Evolutionary conservation across 106 monocot species (phyloP).

Genomic region (Platanthera zijinensis): DNA sequence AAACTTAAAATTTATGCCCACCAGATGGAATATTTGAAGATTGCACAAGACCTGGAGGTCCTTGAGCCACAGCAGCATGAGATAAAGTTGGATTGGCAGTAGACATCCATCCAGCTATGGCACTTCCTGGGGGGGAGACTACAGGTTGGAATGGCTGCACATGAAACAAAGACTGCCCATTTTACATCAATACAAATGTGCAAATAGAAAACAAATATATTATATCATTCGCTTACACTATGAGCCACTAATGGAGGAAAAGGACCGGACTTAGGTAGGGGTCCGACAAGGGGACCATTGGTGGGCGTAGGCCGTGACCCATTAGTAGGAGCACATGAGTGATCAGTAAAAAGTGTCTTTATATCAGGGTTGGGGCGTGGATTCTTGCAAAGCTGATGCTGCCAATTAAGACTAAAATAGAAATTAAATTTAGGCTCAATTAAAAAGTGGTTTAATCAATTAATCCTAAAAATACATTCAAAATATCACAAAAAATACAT

Average conservation of each 20-base stretch:
- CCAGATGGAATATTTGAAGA: slow-evolving; percentile 53
- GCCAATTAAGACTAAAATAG: slow-evolving; percentile 83
- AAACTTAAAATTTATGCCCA: slow-evolving; percentile 9
- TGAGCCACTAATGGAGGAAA: slow-evolving; percentile 81
- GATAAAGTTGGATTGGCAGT: slow-evolving; percentile 69
- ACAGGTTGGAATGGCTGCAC: slow-evolving; percentile 93
- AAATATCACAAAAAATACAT: neutral
- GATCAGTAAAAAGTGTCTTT: slow-evolving; percentile 92
- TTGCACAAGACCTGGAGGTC: slow-evolving; percentile 72
- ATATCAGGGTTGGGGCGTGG: slow-evolving; percentile 95
- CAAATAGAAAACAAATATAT: neutral
- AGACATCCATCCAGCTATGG: slow-evolving; percentile 95
- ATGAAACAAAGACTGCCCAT: neutral
- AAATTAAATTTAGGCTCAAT: neutral
- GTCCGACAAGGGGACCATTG: slow-evolving; percentile 68
- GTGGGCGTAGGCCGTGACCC: slow-evolving; percentile 64
- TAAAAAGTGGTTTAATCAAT: neutral
- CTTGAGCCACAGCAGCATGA: slow-evolving; percentile 79
- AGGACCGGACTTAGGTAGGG: slow-evolving; percentile 69
- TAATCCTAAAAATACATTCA: neutral
- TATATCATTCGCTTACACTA: slow-evolving; percentile 44
- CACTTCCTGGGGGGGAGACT: slow-evolving; percentile 75
- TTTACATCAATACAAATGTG: neutral
- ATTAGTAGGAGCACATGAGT: slow-evolving; percentile 78
- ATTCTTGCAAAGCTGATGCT: slow-evolving; percentile 99